These are phyloP conservation scores for Penicillium digitatum DNA, from an alignment of 2,329 filamentous ascomycete species.

Conservation along the genomic window DNA sequence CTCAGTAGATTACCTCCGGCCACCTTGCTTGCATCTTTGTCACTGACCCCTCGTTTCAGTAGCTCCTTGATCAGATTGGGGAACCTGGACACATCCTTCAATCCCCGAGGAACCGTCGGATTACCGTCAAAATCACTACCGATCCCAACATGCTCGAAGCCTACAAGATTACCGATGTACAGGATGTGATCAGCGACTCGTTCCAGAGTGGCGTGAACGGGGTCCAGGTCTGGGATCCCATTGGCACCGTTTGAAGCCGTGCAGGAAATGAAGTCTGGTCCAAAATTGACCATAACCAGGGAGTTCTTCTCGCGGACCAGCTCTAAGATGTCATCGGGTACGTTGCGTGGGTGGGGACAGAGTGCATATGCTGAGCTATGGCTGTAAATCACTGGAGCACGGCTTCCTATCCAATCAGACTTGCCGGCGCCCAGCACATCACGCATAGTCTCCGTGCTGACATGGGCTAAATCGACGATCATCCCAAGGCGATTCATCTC, in stretches of 20 bases:
- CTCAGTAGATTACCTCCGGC: conserved; percentile 76
- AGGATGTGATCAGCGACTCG: conserved; percentile 77
- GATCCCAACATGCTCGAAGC: conserved; percentile 81
- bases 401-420: conserved; percentile 64
- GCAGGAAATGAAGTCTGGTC: conserved; percentile 78
- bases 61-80: conserved; percentile 74
- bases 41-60: conserved; percentile 67
- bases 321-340: conserved; percentile 75
- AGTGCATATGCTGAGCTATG: conserved; percentile 78
- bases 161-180: conserved; percentile 77
- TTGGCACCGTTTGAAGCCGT: conserved; percentile 54
- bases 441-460: conserved; percentile 74
- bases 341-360: conserved; percentile 86
- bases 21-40: conserved; percentile 68
- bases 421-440: conserved; percentile 66
- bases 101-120: conserved; percentile 58
- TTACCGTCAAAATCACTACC: conserved; percentile 84
- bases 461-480: conserved; percentile 86
- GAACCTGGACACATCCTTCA: conserved; percentile 83
- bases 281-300: conserved; percentile 88
- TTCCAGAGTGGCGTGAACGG: conserved; percentile 65
- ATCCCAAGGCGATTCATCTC: conserved; percentile 96
- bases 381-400: conserved; percentile 81
- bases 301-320: conserved; percentile 69
- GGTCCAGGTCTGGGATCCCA: conserved; percentile 65